A percentile compares a stretch with the other conserved stretches of the same genome.
Evolutionary conservation across 2,329 filamentous ascomycete species (phyloP).

Genomic region (Dactylonectria macrodidyma): DNA sequence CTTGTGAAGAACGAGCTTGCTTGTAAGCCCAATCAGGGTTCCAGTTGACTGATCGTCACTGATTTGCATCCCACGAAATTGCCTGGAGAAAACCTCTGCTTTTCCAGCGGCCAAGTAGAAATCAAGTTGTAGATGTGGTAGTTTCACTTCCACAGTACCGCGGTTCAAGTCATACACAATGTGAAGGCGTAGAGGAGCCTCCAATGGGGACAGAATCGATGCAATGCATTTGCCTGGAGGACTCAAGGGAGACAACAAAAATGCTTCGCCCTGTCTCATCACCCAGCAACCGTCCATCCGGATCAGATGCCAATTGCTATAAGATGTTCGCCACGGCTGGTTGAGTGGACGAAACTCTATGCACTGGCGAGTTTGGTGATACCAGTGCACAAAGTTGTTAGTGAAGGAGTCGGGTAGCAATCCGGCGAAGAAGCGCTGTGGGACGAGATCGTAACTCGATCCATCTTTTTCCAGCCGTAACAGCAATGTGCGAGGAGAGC

Average conservation of each 20-base stretch:
- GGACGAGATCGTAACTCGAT: conserved; percentile 51
- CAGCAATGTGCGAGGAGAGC: conserved; percentile 46
- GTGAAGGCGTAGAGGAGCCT: conserved; percentile 18
- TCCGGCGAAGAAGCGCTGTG: conserved; percentile 45
- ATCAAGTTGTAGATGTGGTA: conserved; percentile 43
- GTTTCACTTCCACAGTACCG: background rate
- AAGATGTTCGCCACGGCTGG: conserved; percentile 45
- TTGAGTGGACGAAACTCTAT: conserved; percentile 52
- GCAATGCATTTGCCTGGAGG: conserved; percentile 1
- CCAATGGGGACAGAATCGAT: conserved; percentile 1
- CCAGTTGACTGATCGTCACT: conserved; percentile 26
- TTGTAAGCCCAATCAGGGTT: conserved; percentile 29
- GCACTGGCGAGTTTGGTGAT: conserved; percentile 45
- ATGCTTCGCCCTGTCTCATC: background rate
- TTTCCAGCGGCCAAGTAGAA: conserved; percentile 7
- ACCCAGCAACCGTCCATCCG: conserved; percentile 40
- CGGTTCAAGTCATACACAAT: background rate
- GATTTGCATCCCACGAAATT: conserved; percentile 35
- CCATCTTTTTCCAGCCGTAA: conserved; percentile 46
- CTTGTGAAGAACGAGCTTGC: conserved; percentile 59
- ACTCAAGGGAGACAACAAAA: conserved; percentile 2
- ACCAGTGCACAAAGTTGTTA: conserved; percentile 63
- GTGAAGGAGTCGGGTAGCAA: conserved; percentile 56
- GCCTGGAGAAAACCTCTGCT: conserved; percentile 18
- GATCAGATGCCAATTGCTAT: conserved; percentile 38